Evolutionary conservation across 768 basidiomycete genomes (phyloP), one percentile per base, ranked within the genome.

Genomic region (Pleurotus djamor): DNA sequence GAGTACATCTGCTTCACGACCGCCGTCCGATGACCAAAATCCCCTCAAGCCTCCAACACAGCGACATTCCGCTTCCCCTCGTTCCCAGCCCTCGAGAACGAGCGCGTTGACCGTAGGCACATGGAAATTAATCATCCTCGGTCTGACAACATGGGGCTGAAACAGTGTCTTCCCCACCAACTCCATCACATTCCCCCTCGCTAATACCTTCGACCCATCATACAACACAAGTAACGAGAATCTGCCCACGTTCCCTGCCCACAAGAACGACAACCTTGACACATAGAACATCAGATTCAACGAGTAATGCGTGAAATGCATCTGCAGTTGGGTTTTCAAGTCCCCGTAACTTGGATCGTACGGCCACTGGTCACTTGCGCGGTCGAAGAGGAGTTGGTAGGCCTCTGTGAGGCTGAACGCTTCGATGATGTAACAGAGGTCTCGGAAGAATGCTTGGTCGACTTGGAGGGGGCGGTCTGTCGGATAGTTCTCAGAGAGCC

Each of bases 381-480:
- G 14, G 35, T 56, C 41, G 12, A 56, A 56, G 16, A 56, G 14
- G 41, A 56, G 54, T 28, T 56, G 54, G 33, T 56, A 56, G 10
- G 44, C 41, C 9, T 56, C 41, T 13, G 33, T 34, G 9, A 56
- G 41, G 9, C 44, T 56, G 28, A 56, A 56, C 13, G 5, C 28
- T 13, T 44, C 54, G 5, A 56, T 44, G 32, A 56, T 17, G 54
- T 56, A 56, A 41, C 54, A 56, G 16, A 56, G 41, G 14, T 56
- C 54, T 12, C 54, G 54, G 37, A 56, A 56, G 54, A 56, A 56
- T 28, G 54, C 36, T n/a, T 44, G 54, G 28, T 56, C 41, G 21
- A 38, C 54, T 13, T 56, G 37, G 17, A 56, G 37, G 10, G 28
- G 37, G 13, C 41, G 36, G 21, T 10, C 9, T 33, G n/a, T 38